Percentiles rank a stretch among this genome's conserved stretches.
These are phyloP conservation scores for Wickerhamiella occidentalis DNA, from an alignment of 805 yeast genomes.

Conservation along the genomic window DNA sequence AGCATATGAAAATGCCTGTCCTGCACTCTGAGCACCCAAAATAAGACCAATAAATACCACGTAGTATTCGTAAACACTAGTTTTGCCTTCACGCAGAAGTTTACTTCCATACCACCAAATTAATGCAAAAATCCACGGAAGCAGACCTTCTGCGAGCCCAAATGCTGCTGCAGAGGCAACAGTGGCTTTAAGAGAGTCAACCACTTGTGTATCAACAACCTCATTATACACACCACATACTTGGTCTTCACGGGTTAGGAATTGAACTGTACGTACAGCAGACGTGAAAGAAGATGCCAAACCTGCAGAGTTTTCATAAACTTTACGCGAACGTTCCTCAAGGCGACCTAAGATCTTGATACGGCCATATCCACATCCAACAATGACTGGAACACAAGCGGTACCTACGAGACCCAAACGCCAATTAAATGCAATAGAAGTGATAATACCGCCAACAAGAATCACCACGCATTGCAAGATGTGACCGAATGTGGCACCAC, in stretches of 20 bases:
- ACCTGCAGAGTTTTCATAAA: conserved; percentile 31
- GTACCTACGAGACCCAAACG: conserved; percentile 32
- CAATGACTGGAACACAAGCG: conserved; percentile 30
- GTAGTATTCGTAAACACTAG: conserved; percentile 28
- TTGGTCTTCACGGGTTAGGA: conserved; percentile 32
- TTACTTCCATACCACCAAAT: conserved; percentile 36
- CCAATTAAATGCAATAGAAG: conserved; percentile 32
- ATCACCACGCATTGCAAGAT: conserved; percentile 29
- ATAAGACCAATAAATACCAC: conserved; percentile 31
- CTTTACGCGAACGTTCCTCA: conserved; percentile 29
- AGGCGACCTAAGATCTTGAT: conserved; percentile 27
- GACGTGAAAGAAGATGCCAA: conserved; percentile 31
- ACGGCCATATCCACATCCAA: conserved; percentile 32
- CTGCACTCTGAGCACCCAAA: conserved; percentile 35
- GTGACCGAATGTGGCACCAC: conserved; percentile 33
- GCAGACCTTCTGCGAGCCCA: conserved; percentile 31
- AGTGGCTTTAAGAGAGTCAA: conserved; percentile 22
- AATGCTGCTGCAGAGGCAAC: conserved; percentile 28
- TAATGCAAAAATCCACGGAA: conserved; percentile 32
- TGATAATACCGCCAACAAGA: conserved; percentile 30
- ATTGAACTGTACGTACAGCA: conserved; percentile 32
- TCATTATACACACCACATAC: conserved; percentile 26
- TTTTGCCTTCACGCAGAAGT: conserved; percentile 25
- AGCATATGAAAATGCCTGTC: conserved; percentile 33
- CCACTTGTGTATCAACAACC: conserved; percentile 25